These are phyloP conservation scores for Anisodus acutangulus DNA, from an alignment of 257 asterid genomes.

Conservation along the genomic window DNA sequence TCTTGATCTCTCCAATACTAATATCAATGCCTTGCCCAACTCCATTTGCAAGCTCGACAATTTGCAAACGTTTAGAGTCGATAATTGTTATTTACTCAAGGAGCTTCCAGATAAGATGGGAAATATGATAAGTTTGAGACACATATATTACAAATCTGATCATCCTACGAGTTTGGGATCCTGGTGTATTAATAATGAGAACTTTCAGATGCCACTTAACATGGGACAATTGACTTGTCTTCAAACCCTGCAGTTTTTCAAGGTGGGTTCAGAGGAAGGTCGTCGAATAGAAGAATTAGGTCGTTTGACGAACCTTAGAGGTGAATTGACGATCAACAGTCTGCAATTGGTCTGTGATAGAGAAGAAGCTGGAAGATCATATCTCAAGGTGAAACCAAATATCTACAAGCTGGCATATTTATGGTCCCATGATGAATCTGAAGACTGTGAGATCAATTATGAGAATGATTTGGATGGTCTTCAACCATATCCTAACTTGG, in stretches of 20 bases:
- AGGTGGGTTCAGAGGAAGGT: constrained; percentile 32
- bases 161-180: too few species aligned
- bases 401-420: background rate
- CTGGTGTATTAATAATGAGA: too few species aligned
- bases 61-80: constrained; percentile 33
- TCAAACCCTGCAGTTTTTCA: constrained; percentile 33
- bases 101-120: constrained; percentile 30
- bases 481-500: constrained; percentile 36
- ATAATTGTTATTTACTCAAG: background rate
- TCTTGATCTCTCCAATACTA: rapidly evolving
- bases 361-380: constrained; percentile 34
- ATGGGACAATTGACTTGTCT: constrained; percentile 43
- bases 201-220: constrained; percentile 19
- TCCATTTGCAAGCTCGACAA: constrained; percentile 35
- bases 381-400: constrained; percentile 21
- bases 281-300: constrained; percentile 39
- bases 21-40: background rate
- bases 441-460: background rate
- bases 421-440: background rate
- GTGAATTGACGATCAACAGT: background rate
- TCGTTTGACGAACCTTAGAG: constrained; percentile 34
- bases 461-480: constrained; percentile 37
- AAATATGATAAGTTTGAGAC: constrained; percentile 38
- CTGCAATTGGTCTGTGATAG: constrained; percentile 28
- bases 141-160: constrained; percentile 11